Conservation (phyloP, 345 rosid species). For the Cardamine occulta region DNA sequence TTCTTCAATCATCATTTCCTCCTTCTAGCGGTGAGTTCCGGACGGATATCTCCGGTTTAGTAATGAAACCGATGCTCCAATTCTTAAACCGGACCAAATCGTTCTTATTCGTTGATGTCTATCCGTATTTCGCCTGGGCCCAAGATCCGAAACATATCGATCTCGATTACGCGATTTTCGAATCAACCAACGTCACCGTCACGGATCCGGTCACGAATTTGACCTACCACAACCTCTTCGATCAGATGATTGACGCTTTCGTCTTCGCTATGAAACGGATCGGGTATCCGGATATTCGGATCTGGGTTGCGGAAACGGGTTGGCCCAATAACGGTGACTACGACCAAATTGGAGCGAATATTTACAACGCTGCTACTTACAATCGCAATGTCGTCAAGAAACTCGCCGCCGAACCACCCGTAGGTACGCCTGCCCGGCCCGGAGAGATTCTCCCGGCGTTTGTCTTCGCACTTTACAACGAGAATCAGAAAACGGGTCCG, state of each 20-base stretch:
- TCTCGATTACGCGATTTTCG: slow-evolving; percentile 71
- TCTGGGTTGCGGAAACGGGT: slow-evolving; percentile 95
- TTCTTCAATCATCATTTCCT: slow-evolving; percentile 71
- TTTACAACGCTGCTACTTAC: slow-evolving; percentile 87
- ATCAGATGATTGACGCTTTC: slow-evolving; percentile 85
- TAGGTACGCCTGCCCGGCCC: slow-evolving; percentile 93
- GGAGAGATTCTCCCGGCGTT: slow-evolving; percentile 65
- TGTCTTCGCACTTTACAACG: slow-evolving; percentile 78
- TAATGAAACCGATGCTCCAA: slow-evolving; percentile 76
- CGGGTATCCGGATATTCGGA: slow-evolving; percentile 71
- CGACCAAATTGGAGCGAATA: slow-evolving; percentile 89
- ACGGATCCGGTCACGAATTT: slow-evolving; percentile 70
- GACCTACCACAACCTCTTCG: slow-evolving; percentile 80
- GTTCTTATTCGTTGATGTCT: slow-evolving; percentile 76
- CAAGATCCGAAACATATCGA: slow-evolving; percentile 55
- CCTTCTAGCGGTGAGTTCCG: slow-evolving; percentile 88
- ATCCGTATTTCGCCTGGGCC: slow-evolving; percentile 85
- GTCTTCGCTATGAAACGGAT: slow-evolving; percentile 77
- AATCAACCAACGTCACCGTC: slow-evolving; percentile 55
- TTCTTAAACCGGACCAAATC: slow-evolving; percentile 91
- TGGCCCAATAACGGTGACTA: slow-evolving; percentile 93
- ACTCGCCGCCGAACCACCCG: slow-evolving; percentile 59
- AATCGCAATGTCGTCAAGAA: slow-evolving; percentile 72
- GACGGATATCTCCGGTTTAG: slow-evolving; percentile 56
- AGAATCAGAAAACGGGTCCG: slow-evolving; percentile 87